Evolutionary conservation across 1,139 yeast genomes (phyloP).

Genomic region (Pichia sp.): DNA sequence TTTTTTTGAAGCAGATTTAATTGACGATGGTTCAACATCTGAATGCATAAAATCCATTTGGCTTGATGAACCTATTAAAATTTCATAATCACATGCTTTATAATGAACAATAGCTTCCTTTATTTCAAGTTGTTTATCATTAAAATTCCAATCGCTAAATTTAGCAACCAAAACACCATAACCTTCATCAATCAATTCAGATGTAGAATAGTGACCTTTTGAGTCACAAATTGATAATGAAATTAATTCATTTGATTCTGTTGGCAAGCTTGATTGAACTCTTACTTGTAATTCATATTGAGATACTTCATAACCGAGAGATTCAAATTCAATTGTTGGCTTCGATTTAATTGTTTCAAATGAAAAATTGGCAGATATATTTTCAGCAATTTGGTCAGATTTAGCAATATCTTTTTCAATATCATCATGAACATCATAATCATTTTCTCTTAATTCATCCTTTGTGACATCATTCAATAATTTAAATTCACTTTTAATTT

Average conservation of each 20-base stretch:
- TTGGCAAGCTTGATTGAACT: background rate
- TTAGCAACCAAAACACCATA: background rate
- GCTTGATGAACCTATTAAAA: background rate
- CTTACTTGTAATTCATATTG: conserved; percentile 6
- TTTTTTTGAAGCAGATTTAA: too few species aligned
- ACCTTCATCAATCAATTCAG: conserved; percentile 4
- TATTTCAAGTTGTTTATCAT: background rate
- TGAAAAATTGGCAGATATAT: background rate
- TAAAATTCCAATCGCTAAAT: conserved; percentile 5
- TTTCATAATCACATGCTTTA: conserved; percentile 1
- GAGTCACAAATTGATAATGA: conserved; percentile 3
- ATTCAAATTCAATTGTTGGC: conserved; percentile 1
- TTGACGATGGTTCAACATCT: too few species aligned
- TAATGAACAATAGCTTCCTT: conserved; percentile 3
- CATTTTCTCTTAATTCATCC: background rate
- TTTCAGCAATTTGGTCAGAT: background rate
- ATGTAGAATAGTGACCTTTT: conserved; percentile 2
- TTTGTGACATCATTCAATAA: background rate
- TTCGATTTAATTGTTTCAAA: too few species aligned
- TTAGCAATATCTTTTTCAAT: too few species aligned
- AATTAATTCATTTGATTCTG: conserved; percentile 1
- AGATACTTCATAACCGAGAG: conserved; percentile 1
- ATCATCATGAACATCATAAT: background rate
- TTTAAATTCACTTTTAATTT: background rate
- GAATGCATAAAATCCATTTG: background rate